Percentiles rank a stretch among this genome's conserved stretches.
phyloP scores from a whole-genome alignment of 2,329 filamentous ascomycete genomes.

The Calonectria pauciramosa region DNA sequence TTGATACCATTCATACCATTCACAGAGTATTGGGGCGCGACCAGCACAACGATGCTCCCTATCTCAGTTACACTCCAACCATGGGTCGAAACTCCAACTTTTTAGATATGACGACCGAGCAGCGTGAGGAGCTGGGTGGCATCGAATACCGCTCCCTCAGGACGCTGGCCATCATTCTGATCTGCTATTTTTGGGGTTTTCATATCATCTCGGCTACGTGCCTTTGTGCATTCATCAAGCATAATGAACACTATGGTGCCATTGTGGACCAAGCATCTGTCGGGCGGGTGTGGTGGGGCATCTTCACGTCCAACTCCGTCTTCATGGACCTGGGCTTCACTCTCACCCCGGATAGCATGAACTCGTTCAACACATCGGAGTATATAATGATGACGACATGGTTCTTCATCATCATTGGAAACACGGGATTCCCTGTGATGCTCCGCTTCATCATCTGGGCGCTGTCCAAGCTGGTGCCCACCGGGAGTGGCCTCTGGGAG shows the following conservation, averaged over 20 bases:
- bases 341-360: constrained; percentile 93
- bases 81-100: constrained; percentile 95
- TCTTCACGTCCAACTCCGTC: constrained; percentile 88
- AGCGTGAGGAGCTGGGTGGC: constrained; percentile 94
- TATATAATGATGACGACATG: constrained; percentile 83
- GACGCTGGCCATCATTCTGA: constrained; percentile 83
- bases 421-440: constrained; percentile 96
- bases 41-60: constrained; percentile 78
- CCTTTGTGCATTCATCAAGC: constrained; percentile 84
- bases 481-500: constrained; percentile 82
- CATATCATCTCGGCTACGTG: constrained; percentile 81
- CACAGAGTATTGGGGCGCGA: constrained; percentile 68
- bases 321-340: constrained; percentile 98
- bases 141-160: constrained; percentile 97
- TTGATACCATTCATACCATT: constrained; percentile 73
- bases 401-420: constrained; percentile 93
- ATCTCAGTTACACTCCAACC: constrained; percentile 94
- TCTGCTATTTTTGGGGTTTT: constrained; percentile 86
- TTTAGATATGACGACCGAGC: constrained; percentile 87
- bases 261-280: constrained; percentile 74
- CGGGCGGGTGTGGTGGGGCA: constrained; percentile 87
- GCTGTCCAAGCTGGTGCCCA: constrained; percentile 75
- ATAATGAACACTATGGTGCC: constrained; percentile 71
- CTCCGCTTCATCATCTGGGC: constrained; percentile 94
- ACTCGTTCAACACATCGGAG: constrained; percentile 83